Conservation (phyloP, 495 filamentous ascomycete species). For the Trichodelitschia bisporula region DNA sequence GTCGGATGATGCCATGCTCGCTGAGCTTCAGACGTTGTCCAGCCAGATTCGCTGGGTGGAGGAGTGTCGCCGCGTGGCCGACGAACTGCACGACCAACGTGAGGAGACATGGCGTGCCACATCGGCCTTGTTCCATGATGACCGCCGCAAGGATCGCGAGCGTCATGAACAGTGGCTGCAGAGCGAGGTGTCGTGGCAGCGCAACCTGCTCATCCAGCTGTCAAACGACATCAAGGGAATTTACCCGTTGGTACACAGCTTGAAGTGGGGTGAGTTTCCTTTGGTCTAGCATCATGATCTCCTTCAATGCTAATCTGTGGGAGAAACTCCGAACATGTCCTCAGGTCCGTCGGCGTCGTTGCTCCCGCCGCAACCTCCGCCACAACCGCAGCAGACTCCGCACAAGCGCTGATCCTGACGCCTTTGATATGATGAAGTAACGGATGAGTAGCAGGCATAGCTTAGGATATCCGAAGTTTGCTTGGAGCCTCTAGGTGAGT, state of each 20-base stretch:
- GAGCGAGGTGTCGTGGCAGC: slow-evolving; percentile 8
- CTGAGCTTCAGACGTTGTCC: slow-evolving; percentile 9
- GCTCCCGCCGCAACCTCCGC: too few species aligned
- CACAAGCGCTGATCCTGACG: too few species aligned
- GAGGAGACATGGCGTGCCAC: slow-evolving; percentile 15
- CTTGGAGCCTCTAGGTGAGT: too few species aligned
- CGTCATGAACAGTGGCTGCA: slow-evolving; percentile 10
- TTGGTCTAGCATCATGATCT: neutral
- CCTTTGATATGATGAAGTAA: too few species aligned
- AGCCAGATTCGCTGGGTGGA: slow-evolving; percentile 16
- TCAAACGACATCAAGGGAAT: slow-evolving; percentile 1
- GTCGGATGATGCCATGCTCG: too few species aligned
- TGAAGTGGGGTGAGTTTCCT: slow-evolving; percentile 1
- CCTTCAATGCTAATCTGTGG: neutral
- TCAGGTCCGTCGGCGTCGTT: too few species aligned
- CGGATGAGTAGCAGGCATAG: too few species aligned
- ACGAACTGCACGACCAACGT: slow-evolving; percentile 8
- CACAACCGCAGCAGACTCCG: too few species aligned
- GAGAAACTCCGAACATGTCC: too few species aligned
- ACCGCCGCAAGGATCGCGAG: slow-evolving; percentile 9
- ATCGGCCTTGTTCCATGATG: slow-evolving; percentile 14
- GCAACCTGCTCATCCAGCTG: neutral
- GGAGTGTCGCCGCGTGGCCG: slow-evolving; percentile 10
- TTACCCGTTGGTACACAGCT: neutral
- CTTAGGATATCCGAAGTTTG: too few species aligned